Base-by-base conservation (phyloP, 129 eudicot genomes). In the Flaveria brownii region DNA sequence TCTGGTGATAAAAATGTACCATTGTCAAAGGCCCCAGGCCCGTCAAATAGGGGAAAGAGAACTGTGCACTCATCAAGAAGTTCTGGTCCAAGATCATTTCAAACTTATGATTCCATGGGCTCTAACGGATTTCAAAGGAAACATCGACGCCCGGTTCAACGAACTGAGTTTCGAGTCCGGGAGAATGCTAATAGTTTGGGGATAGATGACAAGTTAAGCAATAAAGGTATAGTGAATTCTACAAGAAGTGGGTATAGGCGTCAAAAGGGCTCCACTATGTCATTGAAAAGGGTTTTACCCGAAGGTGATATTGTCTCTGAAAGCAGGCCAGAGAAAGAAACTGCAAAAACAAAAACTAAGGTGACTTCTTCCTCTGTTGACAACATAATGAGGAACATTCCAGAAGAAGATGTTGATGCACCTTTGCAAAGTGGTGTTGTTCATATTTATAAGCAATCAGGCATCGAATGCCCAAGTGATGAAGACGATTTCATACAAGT, bases 401-500 rank as follows among this genome's bases (percentile, higher is more conserved):
- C 88, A 10, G 90, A 89, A 79, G 97, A 91, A 68, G 92, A 94
- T 77, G 86, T 89, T 68, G 97, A 91, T 77, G 92, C 93, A 54
- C 99, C 99, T 22, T 82, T 92, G 86, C 99, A 91, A 77, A 95
- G 91, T 77, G 99, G 99, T 43, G 80, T 95, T 73, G 95, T 91
- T n/a, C 90, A 86, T 59, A 86, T 89, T 49, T 95, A 81, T 56
- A 82, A 86, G 56, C 99, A 91, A 70, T 84, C 96, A 18, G 99
- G 97, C 46, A 95, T 95, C 9, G 99, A 95, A 82, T 88, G 92
- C 42, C 89, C 92, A 1, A 95, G 97, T 80, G 97, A 95, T 66
- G 99, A 89, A 75, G 99, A 95, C 81, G 97, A 95, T 73, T 95
- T 95, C 73, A 95, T 95, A 67, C 90, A 95, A 74, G 99, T 95